These are phyloP conservation scores for Pyropia haitanensis DNA, from an alignment of 23 red algal species.

Conservation along the genomic window DNA sequence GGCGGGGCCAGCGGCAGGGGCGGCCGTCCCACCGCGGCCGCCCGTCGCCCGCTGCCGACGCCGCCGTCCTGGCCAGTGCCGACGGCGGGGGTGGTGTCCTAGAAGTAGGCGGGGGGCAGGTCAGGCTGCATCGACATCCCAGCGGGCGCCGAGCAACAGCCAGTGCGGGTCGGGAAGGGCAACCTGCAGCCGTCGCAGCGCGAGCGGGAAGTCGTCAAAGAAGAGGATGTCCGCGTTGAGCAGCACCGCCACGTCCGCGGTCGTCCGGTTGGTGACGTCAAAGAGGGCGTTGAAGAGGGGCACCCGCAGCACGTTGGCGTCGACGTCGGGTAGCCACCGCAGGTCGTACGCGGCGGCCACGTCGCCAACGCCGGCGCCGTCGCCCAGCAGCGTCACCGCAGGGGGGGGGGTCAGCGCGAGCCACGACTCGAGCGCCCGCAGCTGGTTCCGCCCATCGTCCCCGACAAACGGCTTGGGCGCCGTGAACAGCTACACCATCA, in stretches of 20 bases:
- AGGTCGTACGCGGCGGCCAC: slow-evolving; percentile 36
- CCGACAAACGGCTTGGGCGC: slow-evolving; percentile 87
- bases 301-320: slow-evolving; percentile 64
- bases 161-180: slow-evolving; percentile 19
- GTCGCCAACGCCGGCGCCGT: slow-evolving; percentile 47
- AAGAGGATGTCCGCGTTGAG: slow-evolving; percentile 83
- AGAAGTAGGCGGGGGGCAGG: no score
- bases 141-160: slow-evolving; percentile 78
- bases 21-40: no score
- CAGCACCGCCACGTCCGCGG: slow-evolving; percentile 46
- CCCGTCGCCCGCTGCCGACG: no score
- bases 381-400: slow-evolving; percentile 45
- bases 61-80: no score
- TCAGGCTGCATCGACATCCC: slow-evolving; percentile 71
- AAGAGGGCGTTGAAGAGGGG: slow-evolving; percentile 86
- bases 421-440: slow-evolving; percentile 71
- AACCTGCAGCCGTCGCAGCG: slow-evolving; percentile 34
- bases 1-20: no score
- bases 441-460: slow-evolving; percentile 30
- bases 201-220: slow-evolving; percentile 60
- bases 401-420: slow-evolving; percentile 49
- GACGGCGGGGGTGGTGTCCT: slow-evolving; percentile 9
- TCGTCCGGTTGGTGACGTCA: slow-evolving; percentile 20
- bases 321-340: slow-evolving; percentile 28
- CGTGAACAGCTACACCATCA: slow-evolving; percentile 44